These are phyloP conservation scores for Colletotrichum orbiculare DNA, from an alignment of 2,329 filamentous ascomycete genomes.

Conservation along the genomic window DNA sequence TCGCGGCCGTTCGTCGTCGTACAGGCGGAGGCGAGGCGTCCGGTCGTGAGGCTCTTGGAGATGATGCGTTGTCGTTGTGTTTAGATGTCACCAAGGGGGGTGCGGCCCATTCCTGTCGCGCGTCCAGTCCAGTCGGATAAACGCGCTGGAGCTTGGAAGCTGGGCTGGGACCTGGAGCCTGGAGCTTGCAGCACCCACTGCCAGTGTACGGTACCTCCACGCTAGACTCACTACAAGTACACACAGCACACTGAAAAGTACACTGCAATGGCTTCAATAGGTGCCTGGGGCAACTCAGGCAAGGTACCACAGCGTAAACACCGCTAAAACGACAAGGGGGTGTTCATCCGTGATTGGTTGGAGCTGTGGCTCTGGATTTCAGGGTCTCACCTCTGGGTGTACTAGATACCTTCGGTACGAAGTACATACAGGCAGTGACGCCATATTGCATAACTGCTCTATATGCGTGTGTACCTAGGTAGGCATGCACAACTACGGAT, in stretches of 20 bases:
- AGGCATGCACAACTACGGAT: neutral
- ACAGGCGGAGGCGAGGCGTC: too few species aligned
- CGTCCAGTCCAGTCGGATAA: constrained; percentile 35
- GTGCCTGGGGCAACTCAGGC: too few species aligned
- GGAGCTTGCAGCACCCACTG: constrained; percentile 7
- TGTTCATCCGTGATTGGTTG: constrained; percentile 17
- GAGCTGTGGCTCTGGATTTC: constrained; percentile 1
- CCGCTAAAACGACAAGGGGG: constrained; percentile 12
- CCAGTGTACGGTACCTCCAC: too few species aligned
- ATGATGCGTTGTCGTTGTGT: constrained; percentile 29
- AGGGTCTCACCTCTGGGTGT: neutral
- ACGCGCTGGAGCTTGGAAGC: constrained; percentile 19
- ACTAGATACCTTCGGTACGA: neutral
- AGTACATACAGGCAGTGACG: neutral
- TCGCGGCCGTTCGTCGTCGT: too few species aligned
- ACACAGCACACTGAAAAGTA: too few species aligned
- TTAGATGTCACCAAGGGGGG: constrained; percentile 31
- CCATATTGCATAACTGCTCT: neutral
- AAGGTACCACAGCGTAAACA: neutral
- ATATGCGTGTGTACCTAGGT: neutral
- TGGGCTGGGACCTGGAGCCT: constrained; percentile 2
- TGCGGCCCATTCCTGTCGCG: constrained; percentile 2
- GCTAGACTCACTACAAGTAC: too few species aligned
- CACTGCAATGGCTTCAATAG: too few species aligned
- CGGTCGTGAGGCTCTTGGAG: constrained; percentile 13